Evolutionary conservation across 768 basidiomycete genomes (phyloP), one percentile per base, ranked within the genome.

Genomic region (Lactarius vividus): DNA sequence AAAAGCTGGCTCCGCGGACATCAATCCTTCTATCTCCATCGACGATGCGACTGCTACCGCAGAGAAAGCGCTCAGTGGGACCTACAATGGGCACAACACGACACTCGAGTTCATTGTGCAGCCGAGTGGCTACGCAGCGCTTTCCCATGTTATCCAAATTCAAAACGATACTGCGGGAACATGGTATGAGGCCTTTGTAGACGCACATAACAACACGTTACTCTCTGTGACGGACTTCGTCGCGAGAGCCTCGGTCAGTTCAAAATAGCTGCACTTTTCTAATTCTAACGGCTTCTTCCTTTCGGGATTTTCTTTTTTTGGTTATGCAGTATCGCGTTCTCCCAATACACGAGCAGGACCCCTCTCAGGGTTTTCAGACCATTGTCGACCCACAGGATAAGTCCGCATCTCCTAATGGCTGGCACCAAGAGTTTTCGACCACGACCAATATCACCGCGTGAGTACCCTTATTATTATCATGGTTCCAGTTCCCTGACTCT

Each of bases 111-210:
- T 78, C 72, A 69, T 82, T 56, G 77, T 74, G 42, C 75, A 74
- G 58, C 72, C 77, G 1, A 79, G 82, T 68, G 77, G 77, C 35
- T 73, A 75, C 6, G 75, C 73, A 26, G 76, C 73, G 16, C 77
- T 84, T 8, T 75, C 79, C 8, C 78, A 82, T 69, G 76, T 76
- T 62, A 68, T 81, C 56, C 80, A 82, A 71, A 76, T 82, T 62
- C 76, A 79, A 72, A 80, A 81, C 72, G 71, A 76, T 46, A 73
- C 75, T 61, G 69, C 75, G 20, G 75, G 82, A 56, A 77, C 80
- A 13, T 87, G 83, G 82, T 81, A 79, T 70, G 83, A 87, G 73
- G 85, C 83, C 0, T 84, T 83, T 64, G 80, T 88, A 46, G 85
- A 86, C 69, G 85, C 83, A 4, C 81, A 82, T 67, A 75, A 79